Evolutionary conservation across 129 eudicot genomes (phyloP).

Genomic region (Sambucus nigra): DNA sequence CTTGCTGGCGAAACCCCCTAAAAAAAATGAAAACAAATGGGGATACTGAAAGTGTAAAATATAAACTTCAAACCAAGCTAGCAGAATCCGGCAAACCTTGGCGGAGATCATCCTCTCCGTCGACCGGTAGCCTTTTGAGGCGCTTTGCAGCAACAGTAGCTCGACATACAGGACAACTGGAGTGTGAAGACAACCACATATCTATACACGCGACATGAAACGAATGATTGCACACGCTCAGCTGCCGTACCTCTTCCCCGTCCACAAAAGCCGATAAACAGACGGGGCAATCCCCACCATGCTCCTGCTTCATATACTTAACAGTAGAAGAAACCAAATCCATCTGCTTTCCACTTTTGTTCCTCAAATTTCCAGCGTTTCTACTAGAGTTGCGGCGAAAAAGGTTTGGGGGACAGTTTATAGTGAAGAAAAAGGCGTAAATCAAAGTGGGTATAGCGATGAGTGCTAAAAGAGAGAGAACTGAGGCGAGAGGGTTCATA

Average conservation of each 20-base stretch:
- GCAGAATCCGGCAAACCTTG: constrained; percentile 48
- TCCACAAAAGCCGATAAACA: constrained; percentile 31
- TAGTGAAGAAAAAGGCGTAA: constrained; percentile 27
- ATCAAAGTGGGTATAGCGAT: constrained; percentile 14
- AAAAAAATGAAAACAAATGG: background rate
- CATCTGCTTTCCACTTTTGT: background rate
- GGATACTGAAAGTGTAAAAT: too few relatives aligned
- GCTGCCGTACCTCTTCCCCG: constrained; percentile 29
- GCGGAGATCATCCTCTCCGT: constrained; percentile 22
- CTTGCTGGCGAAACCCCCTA: background rate
- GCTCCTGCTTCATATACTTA: constrained; percentile 14
- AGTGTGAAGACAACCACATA: constrained; percentile 32
- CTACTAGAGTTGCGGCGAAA: constrained; percentile 13
- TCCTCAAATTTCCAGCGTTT: background rate
- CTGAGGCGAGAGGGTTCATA: constrained; percentile 10
- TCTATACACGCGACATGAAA: constrained; percentile 33
- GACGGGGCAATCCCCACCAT: constrained; percentile 35
- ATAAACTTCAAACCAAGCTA: constrained; percentile 15
- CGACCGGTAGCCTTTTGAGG: constrained; percentile 1
- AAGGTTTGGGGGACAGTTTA: constrained; percentile 20
- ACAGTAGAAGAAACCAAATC: constrained; percentile 17
- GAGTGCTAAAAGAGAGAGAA: constrained; percentile 17
- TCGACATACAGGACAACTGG: constrained; percentile 40
- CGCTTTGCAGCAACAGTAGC: constrained; percentile 18
- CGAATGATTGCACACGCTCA: constrained; percentile 24